Evolutionary conservation across 1,284 basidiomycete genomes (phyloP), one percentile per base, ranked within the genome.

Genomic region (Mycosarcoma mackinlayi): DNA sequence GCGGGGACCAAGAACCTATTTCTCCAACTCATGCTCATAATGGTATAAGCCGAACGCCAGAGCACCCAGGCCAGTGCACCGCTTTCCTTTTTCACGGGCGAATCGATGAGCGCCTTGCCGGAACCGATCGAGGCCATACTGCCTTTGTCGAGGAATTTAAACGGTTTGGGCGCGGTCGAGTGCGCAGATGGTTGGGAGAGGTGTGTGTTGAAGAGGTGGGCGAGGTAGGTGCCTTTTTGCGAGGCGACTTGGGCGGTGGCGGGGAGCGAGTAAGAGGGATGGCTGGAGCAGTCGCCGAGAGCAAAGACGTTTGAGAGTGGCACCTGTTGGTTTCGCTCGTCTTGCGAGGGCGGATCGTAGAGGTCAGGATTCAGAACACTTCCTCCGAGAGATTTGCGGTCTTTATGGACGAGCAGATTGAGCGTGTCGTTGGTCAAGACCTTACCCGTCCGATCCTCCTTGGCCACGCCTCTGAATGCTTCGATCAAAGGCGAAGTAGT

Each of bases 71-170:
- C 90, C 34, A 76, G 46, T 25, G 58, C 56, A n/a, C 85, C 72
- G 69, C 78, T 89, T 59, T 65, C 88, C 85, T 67, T 78, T 60
- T 61, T 48, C 9, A 56, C 48, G n/a, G 70, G 64, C 18, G 34
- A 42, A 25, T 73, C 38, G 48, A 67, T 30, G 3, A 77, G 59
- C 1, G 82, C 88, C 38, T 58, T 87, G 86, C 89, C 90, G 71
- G 89, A 86, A 23, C 92, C 92, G 33, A 93, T 85, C 79, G 92
- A 92, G 8, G 92, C 91, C 81, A 94, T 85, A 66, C 88, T 90
- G 8, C 92, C 92, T 49, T 86, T 85, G 76, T 91, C 89, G 47
- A 87, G 85, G 84, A 91, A 92, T 64, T 86, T 83, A 83, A 93
- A 93, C 19, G 42, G 46, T 45, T 49, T 25, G 0, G 27, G 38